These are phyloP conservation scores for Curvularia sp. DNA, from an alignment of 2,329 filamentous ascomycete genomes.

Conservation along the genomic window DNA sequence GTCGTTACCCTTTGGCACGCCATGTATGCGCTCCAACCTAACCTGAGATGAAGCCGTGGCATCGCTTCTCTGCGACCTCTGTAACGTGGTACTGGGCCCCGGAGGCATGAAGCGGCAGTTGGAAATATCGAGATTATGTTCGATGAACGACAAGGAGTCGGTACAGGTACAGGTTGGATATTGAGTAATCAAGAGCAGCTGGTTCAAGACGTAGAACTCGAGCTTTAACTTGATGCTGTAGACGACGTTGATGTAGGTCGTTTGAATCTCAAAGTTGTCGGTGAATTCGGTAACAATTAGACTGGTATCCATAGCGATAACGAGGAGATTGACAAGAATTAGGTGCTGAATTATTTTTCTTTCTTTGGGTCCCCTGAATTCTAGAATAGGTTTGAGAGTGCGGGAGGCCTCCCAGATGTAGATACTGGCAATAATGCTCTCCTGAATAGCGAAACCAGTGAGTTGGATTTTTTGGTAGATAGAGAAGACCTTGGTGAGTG, in stretches of 20 bases:
- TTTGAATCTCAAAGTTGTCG: slow-evolving; percentile 36
- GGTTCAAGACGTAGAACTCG: slow-evolving; percentile 61
- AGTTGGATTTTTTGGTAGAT: slow-evolving; percentile 52
- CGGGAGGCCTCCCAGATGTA: slow-evolving; percentile 61
- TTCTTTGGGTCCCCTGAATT: slow-evolving; percentile 13
- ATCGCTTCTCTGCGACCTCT: neutral
- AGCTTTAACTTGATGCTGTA: slow-evolving; percentile 59
- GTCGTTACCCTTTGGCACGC: neutral
- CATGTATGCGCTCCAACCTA: neutral
- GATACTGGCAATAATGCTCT: slow-evolving; percentile 47
- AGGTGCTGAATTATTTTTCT: slow-evolving; percentile 41
- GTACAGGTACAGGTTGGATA: neutral
- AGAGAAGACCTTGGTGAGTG: slow-evolving; percentile 17
- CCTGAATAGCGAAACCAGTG: slow-evolving; percentile 50
- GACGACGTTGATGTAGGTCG: slow-evolving; percentile 48
- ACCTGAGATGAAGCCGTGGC: neutral
- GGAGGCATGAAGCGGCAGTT: neutral
- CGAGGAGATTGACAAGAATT: slow-evolving; percentile 48
- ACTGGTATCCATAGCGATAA: slow-evolving; percentile 50
- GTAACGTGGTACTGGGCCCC: neutral
- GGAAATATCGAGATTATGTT: neutral
- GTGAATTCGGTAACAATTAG: slow-evolving; percentile 51
- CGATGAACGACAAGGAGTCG: neutral
- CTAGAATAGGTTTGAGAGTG: slow-evolving; percentile 36
- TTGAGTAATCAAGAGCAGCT: slow-evolving; percentile 16